Evolutionary conservation across 805 yeast genomes (phyloP), one percentile per base, ranked within the genome.

Genomic region (Candida manassasensis): DNA sequence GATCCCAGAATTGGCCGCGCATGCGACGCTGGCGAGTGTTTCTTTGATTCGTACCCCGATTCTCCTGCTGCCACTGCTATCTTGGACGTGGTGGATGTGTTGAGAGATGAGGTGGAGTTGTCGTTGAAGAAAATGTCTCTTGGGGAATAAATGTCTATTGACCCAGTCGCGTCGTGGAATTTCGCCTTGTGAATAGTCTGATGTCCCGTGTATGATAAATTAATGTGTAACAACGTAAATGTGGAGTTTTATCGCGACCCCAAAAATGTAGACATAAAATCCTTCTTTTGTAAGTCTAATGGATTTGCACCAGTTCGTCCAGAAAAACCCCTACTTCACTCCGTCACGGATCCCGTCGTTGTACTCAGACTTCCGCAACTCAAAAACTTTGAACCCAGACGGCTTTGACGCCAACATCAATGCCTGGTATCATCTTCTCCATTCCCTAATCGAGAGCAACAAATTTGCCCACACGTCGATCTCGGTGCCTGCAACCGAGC

Each of bases 1-100:
- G 99, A 93, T 61, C 97, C 98, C 10, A 70, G 97, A 41, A 87
- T 93, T 13, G 97, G 97, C 0, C 73, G 71, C 48, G 73, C 88
- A 29, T 88, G 97, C 59, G 99, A 93, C 53, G 48, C 65, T 15
- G 99, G 99, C 13, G 82, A 76, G 45, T 78, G 84, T 41, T 93
- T 90, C 57, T 65, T 87, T 39, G 96, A 88, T 45, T 62, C 69
- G 36, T 81, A 80, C 49, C 90, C 96, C 0, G 96, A 89, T 40
- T 85, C 96, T 3, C 97, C 98, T 0, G 96, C 97, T 0, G 76
- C 96, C 2, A 71, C 73, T 2, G 95, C 97, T 0, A 81, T 93
- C 37, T 57, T 87, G 41, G 82, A 81, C 33, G 95, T 93, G 24
- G 95, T 90, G 10, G 89, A 83, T 50, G 65, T 68, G 1, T 59